phyloP scores from a whole-genome alignment of 805 yeast species.

The Metschnikowia picachoensis region DNA sequence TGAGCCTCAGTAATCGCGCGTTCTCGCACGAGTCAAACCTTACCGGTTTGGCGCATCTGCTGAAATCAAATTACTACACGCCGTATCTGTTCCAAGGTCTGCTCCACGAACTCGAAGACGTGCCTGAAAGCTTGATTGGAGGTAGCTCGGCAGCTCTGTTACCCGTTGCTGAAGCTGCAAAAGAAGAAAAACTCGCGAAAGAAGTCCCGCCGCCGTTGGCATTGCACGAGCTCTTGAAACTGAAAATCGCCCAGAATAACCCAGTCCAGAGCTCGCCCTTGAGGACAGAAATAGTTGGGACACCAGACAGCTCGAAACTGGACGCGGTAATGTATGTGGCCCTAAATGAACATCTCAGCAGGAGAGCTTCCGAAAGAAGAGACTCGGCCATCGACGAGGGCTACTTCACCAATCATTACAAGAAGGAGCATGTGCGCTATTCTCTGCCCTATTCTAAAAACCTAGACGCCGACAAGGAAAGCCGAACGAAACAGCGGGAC shows the following conservation, averaged over 20 bases:
- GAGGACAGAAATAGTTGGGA: conserved; percentile 12
- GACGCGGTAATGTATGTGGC: conserved; percentile 1
- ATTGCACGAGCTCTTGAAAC: conserved; percentile 5
- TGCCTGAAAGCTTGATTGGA: conserved; percentile 38
- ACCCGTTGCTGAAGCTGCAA: conserved; percentile 1
- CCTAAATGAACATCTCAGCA: conserved; percentile 1
- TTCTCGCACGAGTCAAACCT: conserved; percentile 42
- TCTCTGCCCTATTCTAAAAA: conserved; percentile 42
- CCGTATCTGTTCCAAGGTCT: conserved; percentile 32
- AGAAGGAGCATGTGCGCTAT: conserved; percentile 40
- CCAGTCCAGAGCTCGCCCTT: conserved; percentile 17
- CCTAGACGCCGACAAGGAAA: conserved; percentile 32
- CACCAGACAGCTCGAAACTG: conserved; percentile 7
- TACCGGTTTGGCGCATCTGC: conserved; percentile 23
- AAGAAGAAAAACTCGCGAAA: background rate
- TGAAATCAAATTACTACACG: conserved; percentile 14
- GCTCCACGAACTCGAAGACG: conserved; percentile 37
- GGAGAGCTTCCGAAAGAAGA: conserved; percentile 11
- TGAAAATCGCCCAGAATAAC: conserved; percentile 4
- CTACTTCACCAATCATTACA: conserved; percentile 44
- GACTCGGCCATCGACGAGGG: conserved; percentile 7
- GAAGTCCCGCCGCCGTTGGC: background rate
- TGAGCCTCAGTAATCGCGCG: conserved; percentile 32
- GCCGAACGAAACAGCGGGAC: conserved; percentile 18
- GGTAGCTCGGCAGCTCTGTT: conserved; percentile 2